Conservation (phyloP, 345 rosid genomes). For the Combretum micranthum region DNA sequence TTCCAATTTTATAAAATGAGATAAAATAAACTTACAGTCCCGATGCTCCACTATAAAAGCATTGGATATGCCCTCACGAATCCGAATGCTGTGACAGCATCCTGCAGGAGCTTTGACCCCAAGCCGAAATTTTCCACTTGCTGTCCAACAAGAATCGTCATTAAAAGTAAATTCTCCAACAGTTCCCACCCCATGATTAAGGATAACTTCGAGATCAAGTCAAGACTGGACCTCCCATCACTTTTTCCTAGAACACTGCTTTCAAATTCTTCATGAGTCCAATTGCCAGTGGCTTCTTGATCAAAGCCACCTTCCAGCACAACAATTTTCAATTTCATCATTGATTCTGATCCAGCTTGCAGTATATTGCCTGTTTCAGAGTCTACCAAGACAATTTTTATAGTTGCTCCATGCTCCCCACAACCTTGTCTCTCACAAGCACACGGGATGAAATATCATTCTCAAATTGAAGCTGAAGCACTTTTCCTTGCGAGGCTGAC, state of each 20-base stretch:
- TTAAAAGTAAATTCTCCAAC: not conserved
- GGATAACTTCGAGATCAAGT: slow-evolving; percentile 1
- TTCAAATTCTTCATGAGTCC: too few species aligned
- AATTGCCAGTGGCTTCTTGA: not conserved
- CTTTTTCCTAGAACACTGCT: not conserved
- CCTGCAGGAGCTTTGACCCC: too few species aligned
- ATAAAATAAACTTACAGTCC: not conserved
- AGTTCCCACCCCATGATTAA: slow-evolving; percentile 1
- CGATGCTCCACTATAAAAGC: not conserved
- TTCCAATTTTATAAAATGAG: too few species aligned
- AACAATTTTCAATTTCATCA: not conserved
- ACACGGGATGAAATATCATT: not conserved
- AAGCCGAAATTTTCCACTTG: slow-evolving; percentile 7
- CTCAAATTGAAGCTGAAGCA: not conserved
- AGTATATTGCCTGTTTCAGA: not conserved
- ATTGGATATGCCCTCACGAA: too few species aligned
- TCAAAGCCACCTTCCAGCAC: slow-evolving; percentile 2
- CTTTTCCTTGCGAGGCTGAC: not conserved
- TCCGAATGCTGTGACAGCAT: not conserved
- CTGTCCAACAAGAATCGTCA: not conserved
- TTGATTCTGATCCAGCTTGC: not conserved
- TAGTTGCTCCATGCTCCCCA: slow-evolving; percentile 1
- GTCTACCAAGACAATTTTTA: slow-evolving; percentile 1
- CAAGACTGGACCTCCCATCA: not conserved
- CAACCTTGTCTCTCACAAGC: not conserved